Evolutionary conservation across 2,329 filamentous ascomycete species (phyloP), one percentile per base, ranked within the genome.

Genomic region (Torrubiella hemipterigena): DNA sequence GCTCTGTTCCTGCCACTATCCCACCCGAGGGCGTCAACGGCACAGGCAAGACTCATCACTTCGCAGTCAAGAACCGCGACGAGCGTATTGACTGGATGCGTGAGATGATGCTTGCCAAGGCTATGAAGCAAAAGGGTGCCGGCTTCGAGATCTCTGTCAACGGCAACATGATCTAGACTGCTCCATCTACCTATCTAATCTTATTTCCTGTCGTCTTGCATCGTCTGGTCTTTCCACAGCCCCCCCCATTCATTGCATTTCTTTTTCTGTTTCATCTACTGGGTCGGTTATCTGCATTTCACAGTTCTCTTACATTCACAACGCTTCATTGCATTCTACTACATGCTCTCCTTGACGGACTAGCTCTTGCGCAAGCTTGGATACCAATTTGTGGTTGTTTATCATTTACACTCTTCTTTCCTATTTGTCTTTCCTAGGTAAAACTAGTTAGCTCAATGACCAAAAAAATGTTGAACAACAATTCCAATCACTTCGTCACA

Each of bases 41-140:
- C 34, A 75, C 70, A 9, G 75, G 74, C 45, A 95, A 94, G 67
- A 81, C 83, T 27, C 89, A 96, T 49, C 85, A 96, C 52, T 96
- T 96, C 52, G 84, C 89, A 0, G 89, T 95, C 44, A 81, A 80
- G 58, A 75, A 68, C 46, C 73, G 86, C 11, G 84, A 95, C 49
- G 83, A 95, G 51, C 73, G 89, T 38, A 95, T 96, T 47, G 89
- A 95, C 53, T 98, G 91, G 91, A 93, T 93, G 84, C 69, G 84
- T 33, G 84, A 93, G 67, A 62, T 93, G 38, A 93, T 93, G 84
- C 73, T 93, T 27, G 84, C 84, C 32, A 91, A 91, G 63, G 84
- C 84, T 13, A 63, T 85, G 51, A 82, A 78, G 63, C 80, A 85
- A 57, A 91, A 87, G 68, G 77, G 73, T 28, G 77, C 85, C 44